Evolutionary conservation across 2,329 filamentous ascomycete genomes (phyloP), one percentile per base, ranked within the genome.

Genomic region (Diaporthe sp.): DNA sequence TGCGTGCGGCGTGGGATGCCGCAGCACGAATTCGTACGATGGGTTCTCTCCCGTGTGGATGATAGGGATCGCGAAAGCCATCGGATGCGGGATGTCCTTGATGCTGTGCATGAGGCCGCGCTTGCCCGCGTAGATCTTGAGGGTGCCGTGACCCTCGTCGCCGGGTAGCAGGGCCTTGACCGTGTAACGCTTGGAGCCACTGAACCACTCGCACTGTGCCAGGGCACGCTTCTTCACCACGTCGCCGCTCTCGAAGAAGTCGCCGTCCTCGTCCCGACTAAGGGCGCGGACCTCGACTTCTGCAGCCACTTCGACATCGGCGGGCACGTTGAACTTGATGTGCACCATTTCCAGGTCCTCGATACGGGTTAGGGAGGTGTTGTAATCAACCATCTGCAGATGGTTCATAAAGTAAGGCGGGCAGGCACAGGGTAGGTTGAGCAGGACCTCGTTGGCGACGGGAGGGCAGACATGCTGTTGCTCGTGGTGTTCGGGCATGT

Each of bases 1-100:
- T n/a, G 97, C 97, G 83, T 99, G 97, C 12, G 97, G 97, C 3
- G 97, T 99, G 10, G 97, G 97, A 83, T 99, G 97, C 6, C 97
- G 92, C 53, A 93, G 94, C 61, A 98, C 90, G 84, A 98, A 99
- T 76, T 98, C 95, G 84, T 98, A 99, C 0, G 94, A 91, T 4
- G 97, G 97, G 82, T 99, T 99, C 80, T 96, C 94, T 76, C 97
- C 97, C 0, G 92, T 93, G 84, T 99, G 97, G 51, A 95, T 90
- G 71, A 99, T 92, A 0, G 97, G 96, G n/a, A 99, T 86, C 4
- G 95, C 92, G 78, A 98, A 93, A 0, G 96, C 96, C 72, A 99
- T 87, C 3, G 96, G 93, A 82, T 99, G 96, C 10, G 97, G 96
- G 73, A 98, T 98, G 82, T 98, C 95, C 83, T 97, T 97, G 87